These are phyloP conservation scores for Chenopodium quinoa DNA, from an alignment of 148 eudicot genomes.

Conservation along the genomic window DNA sequence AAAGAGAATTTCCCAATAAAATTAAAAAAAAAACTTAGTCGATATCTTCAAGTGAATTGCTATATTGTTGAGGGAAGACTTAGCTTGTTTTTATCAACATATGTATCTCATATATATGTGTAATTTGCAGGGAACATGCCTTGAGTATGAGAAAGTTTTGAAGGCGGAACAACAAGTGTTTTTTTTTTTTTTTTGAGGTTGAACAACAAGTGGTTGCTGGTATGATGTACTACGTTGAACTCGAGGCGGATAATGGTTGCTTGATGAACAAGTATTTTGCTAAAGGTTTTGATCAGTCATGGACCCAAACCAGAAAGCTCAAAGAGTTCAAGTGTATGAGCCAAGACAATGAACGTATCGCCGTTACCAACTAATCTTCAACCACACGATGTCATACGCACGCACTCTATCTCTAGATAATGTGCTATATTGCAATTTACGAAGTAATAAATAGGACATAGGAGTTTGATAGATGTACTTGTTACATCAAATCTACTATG, in stretches of 20 bases:
- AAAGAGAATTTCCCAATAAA: too few species aligned
- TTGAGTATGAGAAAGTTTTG: conserved; percentile 31
- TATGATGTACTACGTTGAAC: conserved; percentile 34
- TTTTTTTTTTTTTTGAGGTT: too few species aligned
- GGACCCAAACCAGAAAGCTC: conserved; percentile 36
- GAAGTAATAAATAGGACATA: neutral
- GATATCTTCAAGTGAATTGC: too few species aligned
- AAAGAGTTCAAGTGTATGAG: conserved; percentile 25
- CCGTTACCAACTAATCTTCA: conserved; percentile 11
- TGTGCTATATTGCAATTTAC: neutral
- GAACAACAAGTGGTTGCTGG: conserved; percentile 50
- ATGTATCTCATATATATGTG: neutral
- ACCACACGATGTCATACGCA: too few species aligned
- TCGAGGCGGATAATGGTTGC: conserved; percentile 38
- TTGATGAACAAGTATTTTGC: conserved; percentile 32
- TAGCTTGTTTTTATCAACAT: too few species aligned
- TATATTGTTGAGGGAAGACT: too few species aligned
- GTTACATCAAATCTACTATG: neutral
- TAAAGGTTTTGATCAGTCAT: conserved; percentile 41
- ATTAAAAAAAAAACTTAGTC: too few species aligned
- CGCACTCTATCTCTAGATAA: neutral
- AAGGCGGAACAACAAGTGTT: conserved; percentile 38
- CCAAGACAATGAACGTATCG: conserved; percentile 9
- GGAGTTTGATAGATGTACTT: neutral
- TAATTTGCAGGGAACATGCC: neutral